Conservation (phyloP, 208 protist species). For the Leishmania amazonensis region DNA sequence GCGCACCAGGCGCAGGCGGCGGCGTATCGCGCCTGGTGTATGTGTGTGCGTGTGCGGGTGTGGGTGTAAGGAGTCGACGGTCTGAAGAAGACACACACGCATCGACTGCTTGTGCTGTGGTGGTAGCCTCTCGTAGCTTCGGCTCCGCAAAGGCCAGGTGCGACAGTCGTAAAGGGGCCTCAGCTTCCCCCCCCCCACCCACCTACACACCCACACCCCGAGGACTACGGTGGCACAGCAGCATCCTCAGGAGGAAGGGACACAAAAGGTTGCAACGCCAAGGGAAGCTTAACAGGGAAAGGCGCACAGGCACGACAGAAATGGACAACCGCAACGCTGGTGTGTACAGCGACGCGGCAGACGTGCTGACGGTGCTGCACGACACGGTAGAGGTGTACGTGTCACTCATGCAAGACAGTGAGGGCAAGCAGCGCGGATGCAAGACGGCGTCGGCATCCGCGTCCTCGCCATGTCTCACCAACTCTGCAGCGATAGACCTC, state of each 20-base stretch:
- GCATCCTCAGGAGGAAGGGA: not conserved
- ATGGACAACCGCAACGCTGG: conserved; percentile 7
- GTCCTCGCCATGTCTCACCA: not conserved
- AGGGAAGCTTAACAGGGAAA: conserved; percentile 1
- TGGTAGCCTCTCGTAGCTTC: not conserved
- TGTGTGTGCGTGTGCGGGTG: not conserved
- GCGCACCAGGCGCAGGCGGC: not conserved
- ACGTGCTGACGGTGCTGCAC: conserved; percentile 31
- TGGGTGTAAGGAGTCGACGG: not conserved
- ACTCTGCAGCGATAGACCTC: not conserved
- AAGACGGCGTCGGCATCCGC: not conserved
- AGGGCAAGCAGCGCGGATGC: not conserved
- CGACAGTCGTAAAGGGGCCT: not conserved
- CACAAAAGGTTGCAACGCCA: not conserved
- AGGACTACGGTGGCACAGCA: not conserved
- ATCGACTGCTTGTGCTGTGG: no score
- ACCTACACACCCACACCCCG: not conserved
- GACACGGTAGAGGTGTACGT: conserved; percentile 28
- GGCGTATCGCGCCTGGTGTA: not conserved
- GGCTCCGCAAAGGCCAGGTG: not conserved
- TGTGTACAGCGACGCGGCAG: conserved; percentile 27
- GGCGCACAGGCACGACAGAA: not conserved
- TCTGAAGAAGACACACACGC: not conserved
- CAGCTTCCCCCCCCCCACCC: not conserved
- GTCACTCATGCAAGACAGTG: conserved; percentile 1